Percentiles rank a stretch among this genome's conserved stretches.
phyloP scores from a whole-genome alignment of 768 basidiomycete genomes.

The Tylopilus vinaceipallidus region DNA sequence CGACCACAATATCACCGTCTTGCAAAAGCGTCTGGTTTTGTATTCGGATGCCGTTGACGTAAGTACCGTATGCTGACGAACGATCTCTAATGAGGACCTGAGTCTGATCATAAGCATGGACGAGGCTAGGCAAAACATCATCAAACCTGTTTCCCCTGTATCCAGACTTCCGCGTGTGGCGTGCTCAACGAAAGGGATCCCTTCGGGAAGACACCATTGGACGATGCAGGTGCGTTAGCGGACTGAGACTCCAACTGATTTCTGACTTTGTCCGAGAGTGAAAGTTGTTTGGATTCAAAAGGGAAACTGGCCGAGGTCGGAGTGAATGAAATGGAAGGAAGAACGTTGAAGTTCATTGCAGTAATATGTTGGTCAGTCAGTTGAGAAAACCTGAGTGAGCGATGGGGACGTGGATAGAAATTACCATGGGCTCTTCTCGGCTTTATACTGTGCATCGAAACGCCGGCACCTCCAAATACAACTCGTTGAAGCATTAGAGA shows the following conservation, averaged over 20 bases:
- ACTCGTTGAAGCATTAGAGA: neutral
- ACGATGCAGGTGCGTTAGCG: constrained; percentile 19
- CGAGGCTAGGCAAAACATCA: constrained; percentile 2
- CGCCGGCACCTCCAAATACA: constrained; percentile 1
- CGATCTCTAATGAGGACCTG: constrained; percentile 49
- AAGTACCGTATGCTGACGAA: constrained; percentile 46
- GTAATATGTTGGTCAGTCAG: neutral
- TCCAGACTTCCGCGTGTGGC: constrained; percentile 48
- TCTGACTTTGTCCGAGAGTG: constrained; percentile 29
- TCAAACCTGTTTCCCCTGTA: constrained; percentile 39
- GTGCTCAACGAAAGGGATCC: constrained; percentile 40
- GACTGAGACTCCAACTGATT: constrained; percentile 36
- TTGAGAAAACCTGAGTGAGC: neutral
- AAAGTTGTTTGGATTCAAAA: constrained; percentile 37
- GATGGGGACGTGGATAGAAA: neutral
- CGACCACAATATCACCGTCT: constrained; percentile 44
- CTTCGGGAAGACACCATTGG: constrained; percentile 44
- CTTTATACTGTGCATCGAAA: constrained; percentile 24
- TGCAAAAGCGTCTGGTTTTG: constrained; percentile 36
- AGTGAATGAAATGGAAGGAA: constrained; percentile 34
- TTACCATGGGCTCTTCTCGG: neutral
- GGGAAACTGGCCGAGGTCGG: constrained; percentile 38
- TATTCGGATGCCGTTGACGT: constrained; percentile 44
- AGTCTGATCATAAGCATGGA: constrained; percentile 7
- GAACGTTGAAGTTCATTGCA: constrained; percentile 26